Evolutionary conservation across 2,329 filamentous ascomycete species (phyloP).

Genomic region (Aaosphaeria arxii): DNA sequence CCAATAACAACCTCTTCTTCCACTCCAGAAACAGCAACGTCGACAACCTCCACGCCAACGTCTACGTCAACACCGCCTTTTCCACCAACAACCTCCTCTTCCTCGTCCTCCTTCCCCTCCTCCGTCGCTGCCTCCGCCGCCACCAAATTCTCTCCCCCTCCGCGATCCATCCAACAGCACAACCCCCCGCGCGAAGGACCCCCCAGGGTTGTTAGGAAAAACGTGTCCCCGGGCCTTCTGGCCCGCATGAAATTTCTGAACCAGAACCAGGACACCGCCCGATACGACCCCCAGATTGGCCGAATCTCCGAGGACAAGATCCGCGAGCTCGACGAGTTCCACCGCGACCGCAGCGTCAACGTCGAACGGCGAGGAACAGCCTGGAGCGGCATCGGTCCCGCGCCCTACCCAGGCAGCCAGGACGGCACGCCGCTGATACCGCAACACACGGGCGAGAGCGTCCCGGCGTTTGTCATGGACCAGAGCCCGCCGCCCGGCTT

Average conservation of each 20-base stretch:
- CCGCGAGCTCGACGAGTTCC: conserved; percentile 65
- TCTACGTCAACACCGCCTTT: background rate
- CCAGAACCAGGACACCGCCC: conserved; percentile 28
- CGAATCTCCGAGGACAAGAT: conserved; percentile 70
- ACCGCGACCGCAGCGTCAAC: conserved; percentile 54
- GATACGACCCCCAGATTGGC: conserved; percentile 52
- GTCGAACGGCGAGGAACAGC: conserved; percentile 66
- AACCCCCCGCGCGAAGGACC: conserved; percentile 16
- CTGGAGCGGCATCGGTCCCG: conserved; percentile 57
- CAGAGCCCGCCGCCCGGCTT: conserved; percentile 30
- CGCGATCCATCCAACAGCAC: conserved; percentile 1
- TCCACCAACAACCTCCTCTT: conserved; percentile 2
- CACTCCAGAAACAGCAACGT: background rate
- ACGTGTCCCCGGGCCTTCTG: conserved; percentile 43
- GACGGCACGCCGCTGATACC: conserved; percentile 24
- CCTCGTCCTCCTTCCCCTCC: conserved; percentile 8
- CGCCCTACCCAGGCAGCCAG: conserved; percentile 39
- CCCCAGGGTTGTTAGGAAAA: conserved; percentile 33
- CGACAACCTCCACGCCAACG: background rate
- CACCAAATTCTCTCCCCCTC: background rate
- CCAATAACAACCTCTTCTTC: background rate
- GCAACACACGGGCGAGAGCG: conserved; percentile 36
- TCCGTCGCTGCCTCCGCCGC: conserved; percentile 4
- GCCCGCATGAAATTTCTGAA: conserved; percentile 45
- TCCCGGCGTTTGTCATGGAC: conserved; percentile 37